Evolutionary conservation across 2,329 filamentous ascomycete genomes (phyloP).

Genomic region (Atkinsonella hypoxylon): DNA sequence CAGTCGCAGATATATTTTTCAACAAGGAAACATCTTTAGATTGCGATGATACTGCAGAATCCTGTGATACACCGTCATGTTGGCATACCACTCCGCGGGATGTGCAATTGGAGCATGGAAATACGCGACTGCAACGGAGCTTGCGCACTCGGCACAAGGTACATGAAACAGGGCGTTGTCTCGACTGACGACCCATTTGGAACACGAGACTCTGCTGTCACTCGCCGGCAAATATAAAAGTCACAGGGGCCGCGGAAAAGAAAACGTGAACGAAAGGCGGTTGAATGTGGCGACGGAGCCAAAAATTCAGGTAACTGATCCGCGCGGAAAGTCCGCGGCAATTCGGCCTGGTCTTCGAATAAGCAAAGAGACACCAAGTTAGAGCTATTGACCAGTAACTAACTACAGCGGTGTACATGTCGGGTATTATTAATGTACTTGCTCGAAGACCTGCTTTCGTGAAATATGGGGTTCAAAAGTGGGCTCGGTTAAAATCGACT

Average conservation of each 20-base stretch:
- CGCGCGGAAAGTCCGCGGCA: neutral
- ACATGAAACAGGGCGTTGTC: slow-evolving; percentile 23
- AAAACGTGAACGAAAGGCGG: neutral
- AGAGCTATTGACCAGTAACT: too few relatives aligned
- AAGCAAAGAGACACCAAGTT: too few relatives aligned
- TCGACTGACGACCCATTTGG: slow-evolving; percentile 20
- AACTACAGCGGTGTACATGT: too few relatives aligned
- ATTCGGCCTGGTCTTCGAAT: neutral
- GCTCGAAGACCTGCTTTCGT: too few relatives aligned
- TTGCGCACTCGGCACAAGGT: slow-evolving; percentile 23
- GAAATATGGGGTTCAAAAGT: too few relatives aligned
- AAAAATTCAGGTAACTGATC: neutral
- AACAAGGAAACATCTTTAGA: slow-evolving; percentile 3
- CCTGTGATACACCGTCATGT: slow-evolving; percentile 8
- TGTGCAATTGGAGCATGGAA: slow-evolving; percentile 25
- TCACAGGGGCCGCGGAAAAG: neutral
- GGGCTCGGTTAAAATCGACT: too few relatives aligned
- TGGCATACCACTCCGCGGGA: slow-evolving; percentile 22
- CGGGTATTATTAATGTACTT: too few relatives aligned
- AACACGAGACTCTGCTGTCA: neutral
- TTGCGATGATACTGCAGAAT: neutral
- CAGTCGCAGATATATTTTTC: slow-evolving; percentile 11
- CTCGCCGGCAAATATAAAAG: neutral
- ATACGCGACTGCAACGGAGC: slow-evolving; percentile 23
- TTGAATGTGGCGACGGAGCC: neutral